phyloP scores from a whole-genome alignment of 495 filamentous ascomycete genomes.

The Aspergillus mulundensis region DNA sequence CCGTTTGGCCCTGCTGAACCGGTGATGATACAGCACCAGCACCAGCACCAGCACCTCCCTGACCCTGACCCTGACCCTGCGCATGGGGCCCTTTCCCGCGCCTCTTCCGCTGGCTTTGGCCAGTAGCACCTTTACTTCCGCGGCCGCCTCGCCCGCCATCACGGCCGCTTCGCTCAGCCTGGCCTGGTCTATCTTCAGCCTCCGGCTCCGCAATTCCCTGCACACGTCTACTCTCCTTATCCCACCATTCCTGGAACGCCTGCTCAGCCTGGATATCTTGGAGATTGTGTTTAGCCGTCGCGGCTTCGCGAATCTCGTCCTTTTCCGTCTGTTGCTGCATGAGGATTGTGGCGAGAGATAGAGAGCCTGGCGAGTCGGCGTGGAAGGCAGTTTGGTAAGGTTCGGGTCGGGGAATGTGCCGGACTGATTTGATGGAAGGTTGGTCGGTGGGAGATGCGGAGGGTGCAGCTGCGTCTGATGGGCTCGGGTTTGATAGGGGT shows the following conservation, averaged over 20 bases:
- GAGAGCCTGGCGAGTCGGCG: conserved; percentile 52
- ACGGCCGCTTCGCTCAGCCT: conserved; percentile 13
- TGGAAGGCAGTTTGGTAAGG: conserved; percentile 32
- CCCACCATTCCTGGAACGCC: conserved; percentile 98
- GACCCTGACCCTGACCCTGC: not conserved
- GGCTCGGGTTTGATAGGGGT: conserved; percentile 14
- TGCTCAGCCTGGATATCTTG: conserved; percentile 96
- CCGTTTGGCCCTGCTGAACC: not conserved
- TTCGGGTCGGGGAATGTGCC: conserved; percentile 43
- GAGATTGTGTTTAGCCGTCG: conserved; percentile 72
- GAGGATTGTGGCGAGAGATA: conserved; percentile 85
- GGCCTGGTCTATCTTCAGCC: conserved; percentile 7
- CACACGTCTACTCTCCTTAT: conserved; percentile 74
- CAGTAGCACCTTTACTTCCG: conserved; percentile 16
- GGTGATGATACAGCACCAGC: not conserved
- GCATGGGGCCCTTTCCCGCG: conserved; percentile 22
- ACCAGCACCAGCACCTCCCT: not conserved
- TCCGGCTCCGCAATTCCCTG: conserved; percentile 59
- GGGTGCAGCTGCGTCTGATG: conserved; percentile 18
- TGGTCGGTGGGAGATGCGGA: conserved; percentile 18
- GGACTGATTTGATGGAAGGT: conserved; percentile 39
- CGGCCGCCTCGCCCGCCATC: conserved; percentile 27
- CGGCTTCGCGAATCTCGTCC: conserved; percentile 73
- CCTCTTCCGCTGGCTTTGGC: conserved; percentile 22
- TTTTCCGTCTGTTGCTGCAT: conserved; percentile 83